Base-by-base conservation (phyloP, 2,329 filamentous ascomycete genomes). In the Fusarium nygamai region DNA sequence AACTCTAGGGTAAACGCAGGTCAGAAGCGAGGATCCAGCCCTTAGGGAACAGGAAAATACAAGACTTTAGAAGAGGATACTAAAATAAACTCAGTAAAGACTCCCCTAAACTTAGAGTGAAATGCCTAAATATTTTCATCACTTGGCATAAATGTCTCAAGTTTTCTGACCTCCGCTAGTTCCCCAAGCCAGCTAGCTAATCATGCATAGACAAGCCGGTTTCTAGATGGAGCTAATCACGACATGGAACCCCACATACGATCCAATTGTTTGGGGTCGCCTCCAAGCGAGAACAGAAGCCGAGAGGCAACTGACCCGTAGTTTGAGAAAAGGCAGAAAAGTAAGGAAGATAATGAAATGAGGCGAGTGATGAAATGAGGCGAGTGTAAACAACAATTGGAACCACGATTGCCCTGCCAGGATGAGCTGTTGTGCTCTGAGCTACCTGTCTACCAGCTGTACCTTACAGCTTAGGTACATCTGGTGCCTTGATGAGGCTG, bases 211-310 rank as follows among this genome's bases (percentile, higher is more conserved):
- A 22, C 8, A 53, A 67, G 41, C 53, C 39, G 38, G 57, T 61
- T 61, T 51, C 36, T 33, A 47, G 53, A 56, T 53, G 50, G 65
- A 58, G 56, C 59, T 41, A 31, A 65, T 69, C 71, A 74, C 44
- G 67, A 64, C 67, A 72, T 61, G 54, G 12, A 38, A 48, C 67
- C 62, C 72, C 67, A 74, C 67, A 61, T 29, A 36, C 46, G 53
- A 54, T 53, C 59, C 47, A 53, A 54, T 48, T 67, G 43, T 47
- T 61, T 64, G 54, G 61, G 39, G 61, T 63, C 58, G 58, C 27
- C 60, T 61, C 36, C 20, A 48, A 33, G 43, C 17, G 33, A 69
- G 48, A 54, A 53, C 39, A 44, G 54, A 44, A 72, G 27, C 44
- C 44, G 44, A 41, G 68, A 61, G 59, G 47, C 59, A 43, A 64